A percentile compares a stretch with the other conserved stretches of the same genome.
Evolutionary conservation across 352 stramenopile genomes (phyloP).

Genomic region (Phytophthora multivora): DNA sequence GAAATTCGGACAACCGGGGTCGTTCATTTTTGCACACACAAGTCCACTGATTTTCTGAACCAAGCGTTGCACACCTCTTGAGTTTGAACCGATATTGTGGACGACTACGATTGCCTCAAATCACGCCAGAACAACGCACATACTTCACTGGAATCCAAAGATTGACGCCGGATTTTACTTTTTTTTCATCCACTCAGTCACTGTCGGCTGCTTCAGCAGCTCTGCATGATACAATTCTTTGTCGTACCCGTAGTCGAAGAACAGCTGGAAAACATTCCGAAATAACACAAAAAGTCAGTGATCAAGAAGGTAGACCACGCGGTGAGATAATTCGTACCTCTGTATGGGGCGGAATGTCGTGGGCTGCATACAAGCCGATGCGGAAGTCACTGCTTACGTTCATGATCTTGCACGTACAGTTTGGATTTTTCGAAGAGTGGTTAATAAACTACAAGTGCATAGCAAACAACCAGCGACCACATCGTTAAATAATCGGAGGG

Average conservation of each 20-base stretch:
- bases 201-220: constrained; percentile 62
- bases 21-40: too few relatives aligned
- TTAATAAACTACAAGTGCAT: constrained; percentile 86
- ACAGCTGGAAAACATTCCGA: constrained; percentile 53
- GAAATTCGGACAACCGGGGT: not conserved
- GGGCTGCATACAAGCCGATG: constrained; percentile 93
- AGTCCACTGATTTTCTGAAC: not conserved
- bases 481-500: not conserved
- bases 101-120: constrained; percentile 3
- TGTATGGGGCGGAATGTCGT: constrained; percentile 88
- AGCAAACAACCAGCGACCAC: not conserved
- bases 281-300: not conserved
- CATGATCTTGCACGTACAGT: constrained; percentile 91
- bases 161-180: not conserved
- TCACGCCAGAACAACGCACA: not conserved
- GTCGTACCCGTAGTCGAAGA: constrained; percentile 87
- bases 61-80: not conserved
- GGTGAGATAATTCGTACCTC: constrained; percentile 48
- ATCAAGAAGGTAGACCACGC: too few relatives aligned
- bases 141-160: not conserved
- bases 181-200: constrained; percentile 74
- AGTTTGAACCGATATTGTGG: constrained; percentile 1
- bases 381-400: constrained; percentile 92
- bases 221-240: constrained; percentile 69
- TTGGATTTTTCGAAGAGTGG: constrained; percentile 77